These are phyloP conservation scores for Solanum medicagineum DNA, from an alignment of 257 asterid species.

Conservation along the genomic window DNA sequence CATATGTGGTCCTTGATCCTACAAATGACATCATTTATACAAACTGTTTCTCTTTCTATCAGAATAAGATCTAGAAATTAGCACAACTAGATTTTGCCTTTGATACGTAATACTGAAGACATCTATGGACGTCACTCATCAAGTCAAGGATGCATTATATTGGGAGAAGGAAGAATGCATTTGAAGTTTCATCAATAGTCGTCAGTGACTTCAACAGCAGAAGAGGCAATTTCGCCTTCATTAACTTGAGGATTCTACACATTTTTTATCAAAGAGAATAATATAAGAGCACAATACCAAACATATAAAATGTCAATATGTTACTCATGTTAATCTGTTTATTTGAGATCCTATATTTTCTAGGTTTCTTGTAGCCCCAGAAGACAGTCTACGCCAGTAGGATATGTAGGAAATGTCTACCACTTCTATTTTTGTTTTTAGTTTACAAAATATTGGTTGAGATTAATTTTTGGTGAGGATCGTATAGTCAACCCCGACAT, in stretches of 20 bases:
- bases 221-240: constrained; percentile 80
- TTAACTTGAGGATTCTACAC: constrained; percentile 75
- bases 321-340: neutral
- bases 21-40: neutral
- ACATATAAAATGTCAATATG: neutral
- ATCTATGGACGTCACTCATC: constrained; percentile 70
- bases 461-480: neutral
- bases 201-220: constrained; percentile 79
- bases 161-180: constrained; percentile 84
- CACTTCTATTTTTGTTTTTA: neutral
- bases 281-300: neutral
- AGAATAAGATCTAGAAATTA: constrained; percentile 18
- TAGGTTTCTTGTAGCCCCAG: neutral
- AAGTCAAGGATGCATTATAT: constrained; percentile 91
- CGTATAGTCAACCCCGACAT: neutral
- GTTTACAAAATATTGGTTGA: neutral
- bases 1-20: constrained; percentile 70
- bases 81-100: constrained; percentile 91
- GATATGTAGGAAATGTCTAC: neutral
- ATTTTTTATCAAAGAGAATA: constrained; percentile 23
- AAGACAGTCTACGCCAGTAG: neutral
- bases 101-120: constrained; percentile 70
- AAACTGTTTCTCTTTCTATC: neutral
- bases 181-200: constrained; percentile 72
- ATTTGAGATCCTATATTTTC: neutral